Evolutionary conservation across 2,329 filamentous ascomycete species (phyloP).

Genomic region (Metarhizium album): DNA sequence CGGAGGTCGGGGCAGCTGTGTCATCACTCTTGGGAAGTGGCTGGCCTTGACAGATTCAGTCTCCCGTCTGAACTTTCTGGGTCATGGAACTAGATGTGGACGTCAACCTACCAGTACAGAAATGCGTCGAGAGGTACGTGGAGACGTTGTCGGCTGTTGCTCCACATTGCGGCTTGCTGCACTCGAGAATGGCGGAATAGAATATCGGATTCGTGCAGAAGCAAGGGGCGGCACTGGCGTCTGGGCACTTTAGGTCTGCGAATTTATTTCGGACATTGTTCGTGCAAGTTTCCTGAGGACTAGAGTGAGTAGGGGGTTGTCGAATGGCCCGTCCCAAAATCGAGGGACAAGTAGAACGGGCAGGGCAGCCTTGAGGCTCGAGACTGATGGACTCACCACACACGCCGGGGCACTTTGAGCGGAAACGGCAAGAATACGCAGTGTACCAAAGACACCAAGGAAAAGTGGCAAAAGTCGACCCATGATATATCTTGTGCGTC

Average conservation of each 20-base stretch:
- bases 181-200: slow-evolving; percentile 28
- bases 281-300: slow-evolving; percentile 12
- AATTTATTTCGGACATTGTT: slow-evolving; percentile 12
- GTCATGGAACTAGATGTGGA: too few relatives aligned
- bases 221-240: slow-evolving; percentile 23
- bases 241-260: slow-evolving; percentile 15
- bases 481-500: slow-evolving; percentile 1
- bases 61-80: neutral
- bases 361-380: neutral
- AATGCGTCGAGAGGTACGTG: slow-evolving; percentile 10
- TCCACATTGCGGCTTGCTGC: slow-evolving; percentile 18
- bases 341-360: neutral
- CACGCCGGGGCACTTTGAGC: slow-evolving; percentile 16
- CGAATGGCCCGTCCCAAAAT: neutral
- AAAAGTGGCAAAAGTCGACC: slow-evolving; percentile 7
- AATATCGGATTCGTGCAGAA: slow-evolving; percentile 28
- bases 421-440: slow-evolving; percentile 16
- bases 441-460: slow-evolving; percentile 19
- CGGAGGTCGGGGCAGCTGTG: neutral
- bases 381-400: slow-evolving; percentile 18
- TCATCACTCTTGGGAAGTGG: neutral
- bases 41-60: neutral
- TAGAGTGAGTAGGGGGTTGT: neutral
- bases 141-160: slow-evolving; percentile 13
- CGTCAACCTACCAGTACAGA: slow-evolving; percentile 15